phyloP scores from a whole-genome alignment of 108 stramenopile species.

The Fistulifera solaris region DNA sequence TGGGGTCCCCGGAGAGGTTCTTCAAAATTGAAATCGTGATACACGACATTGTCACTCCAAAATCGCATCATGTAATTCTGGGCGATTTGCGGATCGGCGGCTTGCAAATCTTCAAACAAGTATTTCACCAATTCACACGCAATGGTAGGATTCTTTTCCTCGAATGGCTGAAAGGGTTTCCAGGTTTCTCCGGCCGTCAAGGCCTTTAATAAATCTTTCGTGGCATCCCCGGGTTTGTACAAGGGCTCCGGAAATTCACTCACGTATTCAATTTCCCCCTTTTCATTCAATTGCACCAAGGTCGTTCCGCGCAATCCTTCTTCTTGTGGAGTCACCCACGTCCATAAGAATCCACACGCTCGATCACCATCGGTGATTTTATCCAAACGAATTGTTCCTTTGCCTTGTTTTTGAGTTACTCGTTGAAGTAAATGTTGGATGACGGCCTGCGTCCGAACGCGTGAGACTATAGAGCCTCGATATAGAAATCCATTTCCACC shows the following conservation, averaged over 20 bases:
- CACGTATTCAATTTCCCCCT: constrained; percentile 56
- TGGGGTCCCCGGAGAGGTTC: constrained; percentile 35
- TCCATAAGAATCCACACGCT: constrained; percentile 78
- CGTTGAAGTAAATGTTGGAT: constrained; percentile 22
- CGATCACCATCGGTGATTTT: constrained; percentile 53
- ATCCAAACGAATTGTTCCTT: constrained; percentile 50
- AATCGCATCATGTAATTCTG: constrained; percentile 56
- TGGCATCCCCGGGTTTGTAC: constrained; percentile 68
- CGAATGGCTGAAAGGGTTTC: constrained; percentile 29
- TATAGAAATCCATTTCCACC: too few species aligned
- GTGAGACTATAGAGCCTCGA: constrained; percentile 9
- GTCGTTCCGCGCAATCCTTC: constrained; percentile 75
- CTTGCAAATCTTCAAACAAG: constrained; percentile 63
- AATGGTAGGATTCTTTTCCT: constrained; percentile 31
- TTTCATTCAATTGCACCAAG: constrained; percentile 57
- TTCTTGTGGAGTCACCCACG: constrained; percentile 35
- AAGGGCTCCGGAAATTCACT: constrained; percentile 71
- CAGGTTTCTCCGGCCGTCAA: constrained; percentile 50
- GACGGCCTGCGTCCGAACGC: constrained; percentile 4
- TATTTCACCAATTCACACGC: constrained; percentile 66
- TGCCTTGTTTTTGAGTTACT: constrained; percentile 28
- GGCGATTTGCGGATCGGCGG: constrained; percentile 14
- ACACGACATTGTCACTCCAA: constrained; percentile 49
- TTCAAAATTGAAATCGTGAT: constrained; percentile 71
- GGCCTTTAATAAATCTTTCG: constrained; percentile 49